Evolutionary conservation across 176 grass and related monocot genomes (phyloP).

Genomic region (Oryza brachyantha): DNA sequence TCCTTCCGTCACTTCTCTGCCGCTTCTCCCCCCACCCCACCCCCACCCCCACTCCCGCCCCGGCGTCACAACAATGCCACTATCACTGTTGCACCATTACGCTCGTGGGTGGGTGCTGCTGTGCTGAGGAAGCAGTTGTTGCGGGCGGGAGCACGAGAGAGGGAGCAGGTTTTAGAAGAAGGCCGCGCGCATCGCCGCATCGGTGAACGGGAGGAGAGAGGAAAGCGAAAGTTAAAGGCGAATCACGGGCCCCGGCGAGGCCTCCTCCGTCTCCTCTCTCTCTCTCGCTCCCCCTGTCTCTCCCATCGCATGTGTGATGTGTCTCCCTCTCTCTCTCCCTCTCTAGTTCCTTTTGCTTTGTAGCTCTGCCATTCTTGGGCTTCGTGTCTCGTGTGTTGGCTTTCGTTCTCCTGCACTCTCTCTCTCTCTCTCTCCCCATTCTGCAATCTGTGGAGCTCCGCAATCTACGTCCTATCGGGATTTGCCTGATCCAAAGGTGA

Average conservation of each 20-base stretch:
- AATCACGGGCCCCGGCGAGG: slow-evolving; percentile 54
- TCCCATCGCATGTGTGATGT: not conserved
- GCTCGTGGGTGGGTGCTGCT: slow-evolving; percentile 9
- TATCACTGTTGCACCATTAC: slow-evolving; percentile 31
- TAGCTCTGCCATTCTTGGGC: slow-evolving; percentile 34
- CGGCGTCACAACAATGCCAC: slow-evolving; percentile 26
- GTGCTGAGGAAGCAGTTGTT: not conserved
- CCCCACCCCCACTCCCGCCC: not conserved
- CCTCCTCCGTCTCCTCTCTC: too few species aligned
- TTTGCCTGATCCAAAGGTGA: slow-evolving; percentile 58
- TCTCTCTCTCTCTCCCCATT: not conserved
- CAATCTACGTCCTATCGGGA: slow-evolving; percentile 26
- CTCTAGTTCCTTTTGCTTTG: slow-evolving; percentile 53
- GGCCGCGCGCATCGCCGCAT: slow-evolving; percentile 21
- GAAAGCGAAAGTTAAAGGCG: slow-evolving; percentile 58
- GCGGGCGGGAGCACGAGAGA: slow-evolving; percentile 16
- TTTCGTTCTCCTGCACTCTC: not conserved
- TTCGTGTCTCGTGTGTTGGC: slow-evolving; percentile 27
- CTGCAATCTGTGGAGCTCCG: not conserved
- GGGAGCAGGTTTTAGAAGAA: slow-evolving; percentile 41
- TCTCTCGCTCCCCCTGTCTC: not conserved
- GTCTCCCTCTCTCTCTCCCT: not conserved
- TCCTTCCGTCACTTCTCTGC: slow-evolving; percentile 23
- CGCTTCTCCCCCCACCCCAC: not conserved
- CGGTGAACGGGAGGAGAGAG: slow-evolving; percentile 25